Conservation (phyloP, 2,329 filamentous ascomycete species). For the Penicillium olsonii region DNA sequence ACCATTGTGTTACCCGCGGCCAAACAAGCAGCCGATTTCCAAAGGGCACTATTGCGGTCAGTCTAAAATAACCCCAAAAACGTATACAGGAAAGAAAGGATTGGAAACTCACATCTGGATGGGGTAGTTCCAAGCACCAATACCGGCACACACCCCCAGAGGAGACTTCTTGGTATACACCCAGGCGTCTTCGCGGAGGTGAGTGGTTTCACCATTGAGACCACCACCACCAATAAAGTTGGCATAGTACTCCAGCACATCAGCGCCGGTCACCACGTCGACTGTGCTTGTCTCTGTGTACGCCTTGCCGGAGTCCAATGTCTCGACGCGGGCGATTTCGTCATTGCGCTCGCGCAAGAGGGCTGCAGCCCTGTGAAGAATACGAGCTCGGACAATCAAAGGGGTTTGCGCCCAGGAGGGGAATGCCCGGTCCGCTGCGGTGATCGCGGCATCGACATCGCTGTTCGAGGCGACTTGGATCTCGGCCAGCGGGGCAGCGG, state of each 20-base stretch:
- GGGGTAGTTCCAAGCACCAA: slow-evolving; percentile 91
- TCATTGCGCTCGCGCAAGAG: slow-evolving; percentile 77
- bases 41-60: slow-evolving; percentile 59
- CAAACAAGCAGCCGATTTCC: slow-evolving; percentile 84
- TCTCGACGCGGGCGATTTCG: slow-evolving; percentile 75
- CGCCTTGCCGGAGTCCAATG: slow-evolving; percentile 82
- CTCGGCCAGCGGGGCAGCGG: slow-evolving; percentile 66
- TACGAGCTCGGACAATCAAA: slow-evolving; percentile 71
- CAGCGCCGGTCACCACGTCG: slow-evolving; percentile 78
- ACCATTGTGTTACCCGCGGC: slow-evolving; percentile 88
- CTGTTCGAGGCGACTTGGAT: slow-evolving; percentile 68
- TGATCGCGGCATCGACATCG: slow-evolving; percentile 71
- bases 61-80: too few species aligned
- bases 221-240: slow-evolving; percentile 75
- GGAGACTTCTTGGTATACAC: slow-evolving; percentile 81
- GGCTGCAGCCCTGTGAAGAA: slow-evolving; percentile 74
- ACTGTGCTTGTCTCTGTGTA: slow-evolving; percentile 82
- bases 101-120: slow-evolving; percentile 66
- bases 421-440: slow-evolving; percentile 72
- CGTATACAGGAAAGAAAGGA: too few species aligned
- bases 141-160: slow-evolving; percentile 80
- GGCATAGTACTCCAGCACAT: slow-evolving; percentile 85
- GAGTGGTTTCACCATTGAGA: slow-evolving; percentile 76
- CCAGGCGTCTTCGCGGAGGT: slow-evolving; percentile 73
- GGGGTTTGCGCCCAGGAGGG: slow-evolving; percentile 74